Percentiles rank a stretch among this genome's conserved stretches.
Conservation (phyloP, 306 rosid species). For the Prunus persica region DNA sequence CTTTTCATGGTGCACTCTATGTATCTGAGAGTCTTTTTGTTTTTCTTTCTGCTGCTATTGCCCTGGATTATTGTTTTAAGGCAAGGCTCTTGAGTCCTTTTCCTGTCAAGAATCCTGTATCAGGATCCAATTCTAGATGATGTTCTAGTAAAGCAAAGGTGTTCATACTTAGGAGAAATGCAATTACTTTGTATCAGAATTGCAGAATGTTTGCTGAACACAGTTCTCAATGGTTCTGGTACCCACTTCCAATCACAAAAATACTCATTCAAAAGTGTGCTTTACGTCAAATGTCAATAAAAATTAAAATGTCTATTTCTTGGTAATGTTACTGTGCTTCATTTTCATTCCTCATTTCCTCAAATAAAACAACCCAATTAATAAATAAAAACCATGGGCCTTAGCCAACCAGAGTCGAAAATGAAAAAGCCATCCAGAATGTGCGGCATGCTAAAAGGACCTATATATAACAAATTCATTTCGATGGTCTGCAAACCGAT, state of each 20-base stretch:
- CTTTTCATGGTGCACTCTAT: constrained; percentile 52
- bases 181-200: constrained; percentile 1
- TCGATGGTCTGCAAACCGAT: not conserved
- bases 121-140: constrained; percentile 25
- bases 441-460: no score
- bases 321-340: not conserved
- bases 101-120: constrained; percentile 46
- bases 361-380: not conserved
- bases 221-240: no score
- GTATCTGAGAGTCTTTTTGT: constrained; percentile 60
- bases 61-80: constrained; percentile 77
- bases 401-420: not conserved
- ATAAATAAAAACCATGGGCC: not conserved
- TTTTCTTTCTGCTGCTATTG: constrained; percentile 69
- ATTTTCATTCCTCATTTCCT: not conserved
- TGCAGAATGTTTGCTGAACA: not conserved
- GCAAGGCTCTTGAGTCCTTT: constrained; percentile 56
- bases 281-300: not conserved
- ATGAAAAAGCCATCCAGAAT: not conserved
- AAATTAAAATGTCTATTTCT: not conserved
- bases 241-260: no score
- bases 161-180: not conserved
- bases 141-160: not conserved
- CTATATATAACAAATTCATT: not conserved
- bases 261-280: no score